Evolutionary conservation across 345 rosid genomes (phyloP), one percentile per base, ranked within the genome.

Genomic region (Laguncularia racemosa): DNA sequence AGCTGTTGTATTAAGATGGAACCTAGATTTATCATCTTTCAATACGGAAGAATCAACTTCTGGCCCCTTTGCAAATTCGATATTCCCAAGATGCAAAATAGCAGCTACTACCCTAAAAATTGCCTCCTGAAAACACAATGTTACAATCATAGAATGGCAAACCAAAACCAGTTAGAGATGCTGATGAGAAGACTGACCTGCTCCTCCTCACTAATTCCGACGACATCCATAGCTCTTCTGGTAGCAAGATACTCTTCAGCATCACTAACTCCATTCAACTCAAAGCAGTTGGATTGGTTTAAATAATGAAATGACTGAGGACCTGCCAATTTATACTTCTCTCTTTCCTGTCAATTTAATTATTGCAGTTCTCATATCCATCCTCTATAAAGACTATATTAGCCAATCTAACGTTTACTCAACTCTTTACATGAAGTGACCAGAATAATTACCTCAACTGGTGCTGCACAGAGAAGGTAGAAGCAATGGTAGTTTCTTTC

Each of bases 81-180:
- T 67, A 68, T 93, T 93, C 56, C 99, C 99, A 63, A 93, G 85
- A 78, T 93, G 99, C 63, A 93, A 74, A 69, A 93, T 68, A 64
- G 99, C 88, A 61, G 99, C 99, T 51, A 93, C 97, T 65, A 93
- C 99, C 75, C 84, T 76, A 77, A 93, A 93, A 61, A 93, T 93
- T 50, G 84, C 90, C 56, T 85, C 95, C 99, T 93, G 88, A 73
- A 73, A 81, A 65, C 40, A 67, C 52, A 50, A 33, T 71, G 52
- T 63, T 44, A 50, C 55, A 51, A 62, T 64, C 46, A 66, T 57
- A 53, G 45, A 67, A 54, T 50, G 61, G 44, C 50, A 50, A 57
- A 40, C 51, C 46, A 63, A 50, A 50, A 53, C 61, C 48, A 56
- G 50, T 54, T 17, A 57, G 38, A 33, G 60, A 55, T 40, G 58